Percentiles rank a stretch among this genome's conserved stretches.
Conservation (phyloP, 371 early-diverging fungal species). For the Mortierella sp. region DNA sequence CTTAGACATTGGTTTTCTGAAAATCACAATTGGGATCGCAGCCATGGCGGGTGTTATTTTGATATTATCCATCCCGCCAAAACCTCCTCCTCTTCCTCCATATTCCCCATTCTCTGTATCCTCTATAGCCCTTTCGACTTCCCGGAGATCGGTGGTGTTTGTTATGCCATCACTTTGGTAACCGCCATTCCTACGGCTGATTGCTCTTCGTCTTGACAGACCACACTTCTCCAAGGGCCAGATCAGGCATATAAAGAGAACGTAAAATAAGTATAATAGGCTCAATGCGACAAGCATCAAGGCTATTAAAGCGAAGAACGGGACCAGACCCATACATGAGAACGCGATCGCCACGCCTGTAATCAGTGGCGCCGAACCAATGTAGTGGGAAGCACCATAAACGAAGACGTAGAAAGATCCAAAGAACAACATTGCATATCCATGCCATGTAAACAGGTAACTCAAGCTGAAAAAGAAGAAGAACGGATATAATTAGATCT, state of each 20-base stretch:
- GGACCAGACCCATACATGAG: conserved; percentile 39
- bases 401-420: conserved; percentile 34
- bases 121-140: conserved; percentile 19
- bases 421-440: conserved; percentile 42
- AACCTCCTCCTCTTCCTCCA: conserved; percentile 10
- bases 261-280: conserved; percentile 29
- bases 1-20: conserved; percentile 19
- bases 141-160: conserved; percentile 38
- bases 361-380: conserved; percentile 15
- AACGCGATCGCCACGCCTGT: conserved; percentile 40
- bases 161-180: conserved; percentile 40
- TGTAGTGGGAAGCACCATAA: conserved; percentile 16
- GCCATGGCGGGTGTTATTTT: conserved; percentile 43
- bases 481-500: not conserved
- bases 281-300: conserved; percentile 23
- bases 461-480: conserved; percentile 17
- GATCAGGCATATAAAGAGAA: conserved; percentile 20
- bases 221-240: conserved; percentile 48
- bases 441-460: conserved; percentile 48
- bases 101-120: conserved; percentile 14
- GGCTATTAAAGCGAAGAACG: conserved; percentile 28
- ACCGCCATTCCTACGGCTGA: conserved; percentile 52
- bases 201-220: conserved; percentile 29
- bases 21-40: conserved; percentile 44
- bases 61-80: conserved; percentile 16